Conservation (phyloP, 371 early-diverging fungal species). For the Basidiobolus meristosporus region DNA sequence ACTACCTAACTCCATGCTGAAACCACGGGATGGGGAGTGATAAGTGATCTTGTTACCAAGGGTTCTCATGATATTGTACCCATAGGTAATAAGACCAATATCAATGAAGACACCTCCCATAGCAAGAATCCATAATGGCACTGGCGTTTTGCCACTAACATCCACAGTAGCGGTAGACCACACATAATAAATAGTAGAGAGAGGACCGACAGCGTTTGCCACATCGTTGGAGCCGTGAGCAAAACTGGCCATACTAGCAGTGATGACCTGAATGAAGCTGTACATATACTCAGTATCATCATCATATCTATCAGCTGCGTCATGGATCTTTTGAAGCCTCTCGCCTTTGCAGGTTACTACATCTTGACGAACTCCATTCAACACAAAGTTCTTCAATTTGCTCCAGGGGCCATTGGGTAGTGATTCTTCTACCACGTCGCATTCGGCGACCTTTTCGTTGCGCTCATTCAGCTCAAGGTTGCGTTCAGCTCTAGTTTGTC, state of each 20-base stretch:
- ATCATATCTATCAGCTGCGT: conserved; percentile 42
- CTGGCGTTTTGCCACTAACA: conserved; percentile 21
- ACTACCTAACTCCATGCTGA: conserved; percentile 65
- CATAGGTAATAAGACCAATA: conserved; percentile 48
- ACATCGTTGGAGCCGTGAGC: conserved; percentile 84
- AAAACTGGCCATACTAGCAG: conserved; percentile 69
- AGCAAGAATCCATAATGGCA: conserved; percentile 52
- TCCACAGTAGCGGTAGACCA: conserved; percentile 36
- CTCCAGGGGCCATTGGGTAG: conserved; percentile 1
- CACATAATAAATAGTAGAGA: conserved; percentile 40
- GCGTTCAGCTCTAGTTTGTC: too few relatives aligned
- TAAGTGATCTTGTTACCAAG: conserved; percentile 79
- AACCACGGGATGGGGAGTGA: conserved; percentile 70
- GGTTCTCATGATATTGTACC: conserved; percentile 49
- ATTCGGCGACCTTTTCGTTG: not conserved
- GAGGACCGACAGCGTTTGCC: conserved; percentile 71
- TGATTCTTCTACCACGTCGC: not conserved
- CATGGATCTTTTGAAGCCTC: conserved; percentile 25
- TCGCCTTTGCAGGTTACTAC: conserved; percentile 26
- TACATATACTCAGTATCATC: conserved; percentile 66
- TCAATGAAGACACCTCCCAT: conserved; percentile 62
- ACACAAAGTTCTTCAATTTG: conserved; percentile 1
- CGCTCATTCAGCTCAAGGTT: conserved; percentile 4
- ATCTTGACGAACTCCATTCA: conserved; percentile 29
- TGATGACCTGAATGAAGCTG: conserved; percentile 66